Percentiles rank a stretch among this genome's conserved stretches.
Evolutionary conservation across 768 basidiomycete genomes (phyloP).

Genomic region (Termitomyces sp.): DNA sequence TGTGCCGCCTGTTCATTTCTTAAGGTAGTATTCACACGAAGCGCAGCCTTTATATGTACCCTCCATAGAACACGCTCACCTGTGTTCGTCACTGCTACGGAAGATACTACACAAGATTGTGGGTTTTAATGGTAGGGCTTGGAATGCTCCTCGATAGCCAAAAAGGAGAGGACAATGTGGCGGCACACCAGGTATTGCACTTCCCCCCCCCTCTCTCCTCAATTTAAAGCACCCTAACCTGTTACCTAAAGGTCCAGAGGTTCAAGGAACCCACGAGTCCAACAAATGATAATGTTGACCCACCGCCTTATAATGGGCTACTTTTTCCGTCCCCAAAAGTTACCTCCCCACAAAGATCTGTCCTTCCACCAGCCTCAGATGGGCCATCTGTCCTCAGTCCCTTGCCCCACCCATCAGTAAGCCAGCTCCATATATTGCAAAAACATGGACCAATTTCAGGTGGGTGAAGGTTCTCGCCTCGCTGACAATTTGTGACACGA

Average conservation of each 20-base stretch:
- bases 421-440: slow-evolving; percentile 12
- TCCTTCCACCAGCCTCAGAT: neutral
- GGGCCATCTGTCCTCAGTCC: neutral
- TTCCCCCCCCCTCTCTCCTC: neutral
- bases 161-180: neutral
- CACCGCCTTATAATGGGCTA: slow-evolving; percentile 8
- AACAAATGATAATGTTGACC: neutral
- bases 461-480: neutral
- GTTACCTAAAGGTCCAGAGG: neutral
- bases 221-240: neutral
- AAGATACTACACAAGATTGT: neutral
- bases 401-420: slow-evolving; percentile 1
- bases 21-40: slow-evolving; percentile 3
- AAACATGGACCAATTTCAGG: slow-evolving; percentile 7
- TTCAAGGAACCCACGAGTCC: neutral
- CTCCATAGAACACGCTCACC: neutral
- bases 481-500: neutral
- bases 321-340: neutral
- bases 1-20: too few species aligned
- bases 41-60: slow-evolving; percentile 2
- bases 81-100: neutral
- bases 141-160: slow-evolving; percentile 9
- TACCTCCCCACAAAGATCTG: neutral
- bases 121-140: neutral
- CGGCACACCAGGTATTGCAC: slow-evolving; percentile 1